Evolutionary conservation across 805 yeast species (phyloP).

Genomic region (Teunomyces pallodes): DNA sequence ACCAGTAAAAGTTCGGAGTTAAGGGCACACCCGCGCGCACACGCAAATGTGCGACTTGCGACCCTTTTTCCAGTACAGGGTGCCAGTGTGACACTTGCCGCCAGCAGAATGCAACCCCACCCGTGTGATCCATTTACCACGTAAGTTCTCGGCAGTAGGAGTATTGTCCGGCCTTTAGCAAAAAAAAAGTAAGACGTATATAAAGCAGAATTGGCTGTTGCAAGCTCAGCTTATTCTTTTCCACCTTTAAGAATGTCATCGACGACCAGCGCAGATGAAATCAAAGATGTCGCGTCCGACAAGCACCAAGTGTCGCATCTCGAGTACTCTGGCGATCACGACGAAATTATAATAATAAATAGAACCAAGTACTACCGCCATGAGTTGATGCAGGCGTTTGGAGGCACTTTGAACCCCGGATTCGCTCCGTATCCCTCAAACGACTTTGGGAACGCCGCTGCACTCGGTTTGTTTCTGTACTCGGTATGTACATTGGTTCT

Average conservation of each 20-base stretch:
- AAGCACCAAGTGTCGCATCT: conserved; percentile 5
- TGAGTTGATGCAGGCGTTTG: conserved; percentile 63
- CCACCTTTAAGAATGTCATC: neutral
- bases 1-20: neutral
- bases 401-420: conserved; percentile 53
- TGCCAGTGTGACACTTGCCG: too few species aligned
- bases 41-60: neutral
- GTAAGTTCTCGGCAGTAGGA: too few species aligned
- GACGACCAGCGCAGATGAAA: neutral
- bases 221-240: too few species aligned
- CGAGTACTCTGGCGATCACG: conserved; percentile 31
- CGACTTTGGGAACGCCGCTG: conserved; percentile 51
- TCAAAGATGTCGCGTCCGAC: conserved; percentile 1
- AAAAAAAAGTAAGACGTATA: too few species aligned
- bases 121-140: too few species aligned
- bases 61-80: too few species aligned
- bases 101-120: too few species aligned
- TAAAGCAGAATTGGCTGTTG: too few species aligned
- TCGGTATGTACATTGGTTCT: conserved; percentile 46
- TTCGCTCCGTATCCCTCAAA: conserved; percentile 46
- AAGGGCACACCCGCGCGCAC: neutral
- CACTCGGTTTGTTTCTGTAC: conserved; percentile 52
- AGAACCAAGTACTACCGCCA: conserved; percentile 44
- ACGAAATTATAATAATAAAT: conserved; percentile 41
- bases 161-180: too few species aligned